Conservation (phyloP, 139 green algal species). For the Closterium sp. region DNA sequence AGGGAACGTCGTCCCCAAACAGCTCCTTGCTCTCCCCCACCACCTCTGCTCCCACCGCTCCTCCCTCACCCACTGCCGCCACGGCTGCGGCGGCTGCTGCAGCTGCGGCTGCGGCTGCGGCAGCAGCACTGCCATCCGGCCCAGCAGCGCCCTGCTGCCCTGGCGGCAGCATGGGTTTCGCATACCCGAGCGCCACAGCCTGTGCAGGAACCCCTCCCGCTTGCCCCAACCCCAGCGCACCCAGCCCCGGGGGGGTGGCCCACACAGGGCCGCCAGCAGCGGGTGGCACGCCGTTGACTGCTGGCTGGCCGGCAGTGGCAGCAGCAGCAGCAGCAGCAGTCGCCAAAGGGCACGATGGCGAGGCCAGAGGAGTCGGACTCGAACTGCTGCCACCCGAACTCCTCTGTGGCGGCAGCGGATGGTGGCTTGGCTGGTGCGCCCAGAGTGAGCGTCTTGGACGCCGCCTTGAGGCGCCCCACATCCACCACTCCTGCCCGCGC, state of each 20-base stretch:
- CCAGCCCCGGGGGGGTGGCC: background rate
- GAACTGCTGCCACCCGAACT: background rate
- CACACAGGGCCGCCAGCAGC: background rate
- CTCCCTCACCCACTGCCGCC: background rate
- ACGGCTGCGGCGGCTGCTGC: background rate
- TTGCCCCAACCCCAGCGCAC: background rate
- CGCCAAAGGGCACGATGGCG: background rate
- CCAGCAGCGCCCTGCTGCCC: background rate
- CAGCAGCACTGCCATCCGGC: background rate
- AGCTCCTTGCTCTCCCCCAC: background rate
- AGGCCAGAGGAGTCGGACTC: background rate
- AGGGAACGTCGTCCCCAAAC: background rate
- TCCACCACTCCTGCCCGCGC: background rate
- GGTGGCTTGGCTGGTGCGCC: slow-evolving; percentile 13
- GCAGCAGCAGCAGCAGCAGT: background rate
- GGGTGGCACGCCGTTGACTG: background rate
- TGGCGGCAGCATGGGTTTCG: slow-evolving; percentile 6
- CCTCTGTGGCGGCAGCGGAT: background rate
- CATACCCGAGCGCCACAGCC: slow-evolving; percentile 27
- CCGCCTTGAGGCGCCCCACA: slow-evolving; percentile 39
- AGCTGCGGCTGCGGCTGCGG: background rate
- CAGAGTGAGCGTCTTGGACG: slow-evolving; percentile 20
- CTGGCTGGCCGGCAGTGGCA: background rate
- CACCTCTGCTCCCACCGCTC: background rate
- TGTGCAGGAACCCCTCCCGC: slow-evolving; percentile 14